Evolutionary conservation across 106 monocot species (phyloP), one percentile per base, ranked within the genome.

Genomic region (Dactylorhiza incarnata): DNA sequence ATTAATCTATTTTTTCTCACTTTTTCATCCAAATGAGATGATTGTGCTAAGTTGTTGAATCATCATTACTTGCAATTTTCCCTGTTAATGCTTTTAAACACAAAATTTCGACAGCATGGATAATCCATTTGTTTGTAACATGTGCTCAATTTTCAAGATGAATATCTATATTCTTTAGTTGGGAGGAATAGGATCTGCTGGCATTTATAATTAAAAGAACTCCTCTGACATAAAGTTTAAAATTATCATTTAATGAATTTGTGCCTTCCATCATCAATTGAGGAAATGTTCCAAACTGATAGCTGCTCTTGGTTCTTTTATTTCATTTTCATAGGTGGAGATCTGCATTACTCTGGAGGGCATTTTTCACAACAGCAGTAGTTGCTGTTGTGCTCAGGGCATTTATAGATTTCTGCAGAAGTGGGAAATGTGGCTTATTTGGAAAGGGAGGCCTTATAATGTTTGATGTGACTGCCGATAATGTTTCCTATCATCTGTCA

Each of bases 401-500:
- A 4, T 76, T 93, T 48, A 90, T 93, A 29, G 87, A 87, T 53
- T 71, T 93, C 19, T 93, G 93, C 58, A 85, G 80, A 5, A 93
- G 86, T 78, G 93, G 85, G 12, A 93, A 84, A 43, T 93, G 93
- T 55, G 90, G 93, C 7, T 81, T 90, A 56, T 93, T 93, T 82
- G 93, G 93, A 37, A 90, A 90, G 74, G 93, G 93, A 56, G 93
- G 93, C 15, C 76, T 93, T 24, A 93, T 93, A 82, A 93, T 93
- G 93, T 93, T 78, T 65, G 84, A 93, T 76, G 93, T 93, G 47
- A 93, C 90, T 1, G 81, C 89, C 47, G 86, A 74, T 19, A 49
- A 71, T 46, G 69, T 89, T 26, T 48, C 76, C n/a, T 93, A 93
- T 72, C 89, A 81, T 66, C 45, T 93, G 4, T 63, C 17, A 0